Base-by-base conservation (phyloP, 257 asterid species). In the Nicotiana otophora region DNA sequence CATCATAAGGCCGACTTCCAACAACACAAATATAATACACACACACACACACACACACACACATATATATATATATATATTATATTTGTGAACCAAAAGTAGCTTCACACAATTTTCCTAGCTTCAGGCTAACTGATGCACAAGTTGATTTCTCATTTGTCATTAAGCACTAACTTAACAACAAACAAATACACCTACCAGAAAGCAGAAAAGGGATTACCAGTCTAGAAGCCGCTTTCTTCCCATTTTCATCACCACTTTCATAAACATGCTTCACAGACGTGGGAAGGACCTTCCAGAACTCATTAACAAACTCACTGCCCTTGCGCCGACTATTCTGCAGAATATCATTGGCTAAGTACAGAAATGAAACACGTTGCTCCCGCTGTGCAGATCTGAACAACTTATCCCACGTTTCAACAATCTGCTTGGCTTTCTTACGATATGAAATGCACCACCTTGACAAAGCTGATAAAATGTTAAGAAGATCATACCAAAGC, bases 321-420 rank as follows among this genome's bases (percentile, higher is more conserved):
- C 99, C 99, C 84, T 89, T 93, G 80, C 99, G 97, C 89, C 99
- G 89, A 88, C 99, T 96, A 66, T 93, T 96, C 88, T 96, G 99
- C 88, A 96, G 91, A 85, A 94, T 92, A 80, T 96, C 99, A 89
- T 96, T 96, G 81, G 97, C 90, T 86, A 94, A 88, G 88, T 90
- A 96, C 77, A 96, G 87, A 68, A 94, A 90, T 42, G 98, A 87
- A 87, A 96, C 94, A 58, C 90, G 94, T 82, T 93, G 98, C 83
- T 92, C 98, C 51, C 88, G 85, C 66, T 84, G 91, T 33, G 97
- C 98, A 76, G 97, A 83, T 87, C 89, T 93, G 90, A 94, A 94
- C 69, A 87, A 62, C 30, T 87, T 90, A 39, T 93, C 97, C 99
- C 99, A 96, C 81, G 93, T 92, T 86, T 94, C 98, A 87, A 96